Percentiles rank a stretch among this genome's conserved stretches.
Conservation (phyloP, 768 basidiomycete species). For the Exidia glandulosa region DNA sequence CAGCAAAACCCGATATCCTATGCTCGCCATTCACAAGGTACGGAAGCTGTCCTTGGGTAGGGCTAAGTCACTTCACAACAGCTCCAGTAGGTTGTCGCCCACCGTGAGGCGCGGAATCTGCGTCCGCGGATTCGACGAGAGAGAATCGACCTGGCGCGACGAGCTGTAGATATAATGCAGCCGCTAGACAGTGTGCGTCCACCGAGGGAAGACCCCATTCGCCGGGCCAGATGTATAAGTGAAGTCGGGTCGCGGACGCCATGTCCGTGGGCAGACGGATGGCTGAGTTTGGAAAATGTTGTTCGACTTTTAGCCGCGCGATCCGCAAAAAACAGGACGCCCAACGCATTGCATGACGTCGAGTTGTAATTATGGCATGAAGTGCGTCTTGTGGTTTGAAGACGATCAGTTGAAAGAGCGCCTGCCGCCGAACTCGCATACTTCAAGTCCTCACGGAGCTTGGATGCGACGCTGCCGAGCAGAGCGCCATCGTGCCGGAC, state of each 20-base stretch:
- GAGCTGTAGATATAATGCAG: conserved; percentile 58
- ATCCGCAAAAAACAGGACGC: too few species aligned
- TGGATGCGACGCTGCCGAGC: too few species aligned
- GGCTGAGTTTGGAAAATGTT: too few species aligned
- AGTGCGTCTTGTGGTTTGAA: too few species aligned
- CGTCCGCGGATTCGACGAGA: conserved; percentile 50
- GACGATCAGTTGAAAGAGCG: too few species aligned
- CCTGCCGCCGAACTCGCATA: too few species aligned
- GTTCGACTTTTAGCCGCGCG: too few species aligned
- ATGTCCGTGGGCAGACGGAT: too few species aligned
- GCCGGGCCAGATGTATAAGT: conserved; percentile 61
- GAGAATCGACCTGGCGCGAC: conserved; percentile 57
- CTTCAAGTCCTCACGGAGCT: too few species aligned
- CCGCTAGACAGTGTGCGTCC: conserved; percentile 54
- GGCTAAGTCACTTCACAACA: not conserved
- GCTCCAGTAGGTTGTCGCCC: conserved; percentile 18
- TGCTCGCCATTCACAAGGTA: conserved; percentile 51
- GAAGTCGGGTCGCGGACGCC: conserved; percentile 5
- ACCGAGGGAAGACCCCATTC: conserved; percentile 55
- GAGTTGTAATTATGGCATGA: too few species aligned
- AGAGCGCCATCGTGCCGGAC: too few species aligned
- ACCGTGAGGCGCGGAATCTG: conserved; percentile 68
- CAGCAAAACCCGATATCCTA: conserved; percentile 37
- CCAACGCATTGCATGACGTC: too few species aligned
- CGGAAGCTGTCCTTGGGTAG: conserved; percentile 54